A percentile compares a stretch with the other conserved stretches of the same genome.
Conservation (phyloP, 2,329 filamentous ascomycete genomes). For the Aspergillus fumigatiaffinis region DNA sequence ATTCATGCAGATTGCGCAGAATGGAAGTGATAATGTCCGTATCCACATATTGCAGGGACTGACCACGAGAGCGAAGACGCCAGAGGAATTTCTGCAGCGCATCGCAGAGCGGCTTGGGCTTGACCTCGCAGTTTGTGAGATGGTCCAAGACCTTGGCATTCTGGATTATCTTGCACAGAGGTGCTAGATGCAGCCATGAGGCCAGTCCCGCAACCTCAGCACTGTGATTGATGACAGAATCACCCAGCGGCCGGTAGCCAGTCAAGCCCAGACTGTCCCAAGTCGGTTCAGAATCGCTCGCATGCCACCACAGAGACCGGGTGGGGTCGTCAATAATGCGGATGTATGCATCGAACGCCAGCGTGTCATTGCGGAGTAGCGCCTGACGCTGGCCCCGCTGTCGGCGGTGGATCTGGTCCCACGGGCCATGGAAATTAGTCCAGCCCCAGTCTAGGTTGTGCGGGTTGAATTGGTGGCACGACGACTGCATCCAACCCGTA, state of each 20-base stretch:
- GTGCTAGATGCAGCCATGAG: slow-evolving; percentile 56
- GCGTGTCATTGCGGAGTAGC: slow-evolving; percentile 57
- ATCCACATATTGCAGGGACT: slow-evolving; percentile 37
- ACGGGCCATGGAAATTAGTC: slow-evolving; percentile 58
- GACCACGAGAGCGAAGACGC: slow-evolving; percentile 45
- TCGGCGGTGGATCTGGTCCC: slow-evolving; percentile 56
- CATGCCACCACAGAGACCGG: slow-evolving; percentile 58
- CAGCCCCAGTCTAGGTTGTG: slow-evolving; percentile 61
- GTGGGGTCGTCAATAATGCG: slow-evolving; percentile 59
- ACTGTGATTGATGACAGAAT: slow-evolving; percentile 43
- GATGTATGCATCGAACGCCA: slow-evolving; percentile 60
- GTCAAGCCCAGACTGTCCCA: slow-evolving; percentile 58
- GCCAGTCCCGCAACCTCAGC: slow-evolving; percentile 53
- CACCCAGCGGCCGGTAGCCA: slow-evolving; percentile 51
- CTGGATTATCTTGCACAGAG: slow-evolving; percentile 56
- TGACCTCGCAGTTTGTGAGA: slow-evolving; percentile 41
- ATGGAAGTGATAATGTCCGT: slow-evolving; percentile 40
- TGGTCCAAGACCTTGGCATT: slow-evolving; percentile 45
- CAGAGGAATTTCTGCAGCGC: slow-evolving; percentile 52
- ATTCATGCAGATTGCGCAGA: slow-evolving; percentile 40
- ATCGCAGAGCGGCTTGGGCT: slow-evolving; percentile 49
- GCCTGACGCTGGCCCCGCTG: slow-evolving; percentile 55
- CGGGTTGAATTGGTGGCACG: slow-evolving; percentile 57
- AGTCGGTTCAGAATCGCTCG: slow-evolving; percentile 48
- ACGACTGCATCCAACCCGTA: slow-evolving; percentile 53